A percentile compares a stretch with the other conserved stretches of the same genome.
Conservation (phyloP, 1,139 yeast genomes). For the Sugiyamaella paludigena region DNA sequence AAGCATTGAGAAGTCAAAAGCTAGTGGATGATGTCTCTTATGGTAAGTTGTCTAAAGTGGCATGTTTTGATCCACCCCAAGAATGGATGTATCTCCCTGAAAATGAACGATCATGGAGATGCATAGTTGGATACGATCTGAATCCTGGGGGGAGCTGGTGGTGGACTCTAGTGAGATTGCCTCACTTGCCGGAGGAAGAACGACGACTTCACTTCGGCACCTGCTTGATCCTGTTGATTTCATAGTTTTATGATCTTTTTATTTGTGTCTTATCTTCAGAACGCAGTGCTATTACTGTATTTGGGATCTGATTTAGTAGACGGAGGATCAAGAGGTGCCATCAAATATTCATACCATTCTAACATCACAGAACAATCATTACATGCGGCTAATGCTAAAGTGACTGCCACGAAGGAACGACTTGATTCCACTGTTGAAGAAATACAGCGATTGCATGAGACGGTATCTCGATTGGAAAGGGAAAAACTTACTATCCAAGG, state of each 20-base stretch:
- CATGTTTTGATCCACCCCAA: too few species aligned
- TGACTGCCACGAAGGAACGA: conserved; percentile 38
- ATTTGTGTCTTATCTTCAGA: too few species aligned
- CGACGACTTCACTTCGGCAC: too few species aligned
- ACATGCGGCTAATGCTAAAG: conserved; percentile 41
- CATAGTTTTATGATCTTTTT: too few species aligned
- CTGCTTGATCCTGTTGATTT: too few species aligned
- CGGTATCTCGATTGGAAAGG: conserved; percentile 34
- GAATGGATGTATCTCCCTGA: neutral
- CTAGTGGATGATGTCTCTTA: conserved; percentile 47
- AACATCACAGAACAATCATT: conserved; percentile 48
- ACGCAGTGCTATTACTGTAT: too few species aligned
- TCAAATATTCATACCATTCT: neutral
- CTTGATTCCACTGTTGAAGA: conserved; percentile 30
- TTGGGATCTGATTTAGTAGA: too few species aligned
- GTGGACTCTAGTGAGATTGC: too few species aligned
- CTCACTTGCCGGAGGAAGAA: too few species aligned
- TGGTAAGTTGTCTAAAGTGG: conserved; percentile 29
- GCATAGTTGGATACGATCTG: too few species aligned
- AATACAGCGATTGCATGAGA: conserved; percentile 37
- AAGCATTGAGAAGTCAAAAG: conserved; percentile 51
- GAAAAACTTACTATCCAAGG: conserved; percentile 34
- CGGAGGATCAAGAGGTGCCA: too few species aligned
- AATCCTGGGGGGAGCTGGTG: too few species aligned
- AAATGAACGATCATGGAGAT: neutral